Evolutionary conservation across 805 yeast genomes (phyloP).

Genomic region (Suhomyces sp.): DNA sequence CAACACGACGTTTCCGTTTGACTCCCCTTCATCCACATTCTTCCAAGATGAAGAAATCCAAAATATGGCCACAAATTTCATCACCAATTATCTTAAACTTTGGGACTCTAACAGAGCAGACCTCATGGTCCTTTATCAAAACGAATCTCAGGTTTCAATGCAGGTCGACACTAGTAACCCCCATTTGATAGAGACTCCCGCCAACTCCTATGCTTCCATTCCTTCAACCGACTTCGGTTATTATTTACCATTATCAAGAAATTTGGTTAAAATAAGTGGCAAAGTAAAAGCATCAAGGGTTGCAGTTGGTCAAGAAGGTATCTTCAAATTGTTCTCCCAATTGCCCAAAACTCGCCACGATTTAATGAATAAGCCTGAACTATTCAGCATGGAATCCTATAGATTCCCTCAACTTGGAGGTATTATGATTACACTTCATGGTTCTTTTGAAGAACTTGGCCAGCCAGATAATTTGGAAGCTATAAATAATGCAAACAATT

Average conservation of each 20-base stretch:
- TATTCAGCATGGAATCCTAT: conserved; percentile 77
- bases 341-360: conserved; percentile 81
- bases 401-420: conserved; percentile 72
- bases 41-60: conserved; percentile 78
- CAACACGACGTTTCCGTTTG: conserved; percentile 57
- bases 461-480: conserved; percentile 46
- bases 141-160: conserved; percentile 80
- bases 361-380: conserved; percentile 57
- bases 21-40: conserved; percentile 61
- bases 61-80: conserved; percentile 69
- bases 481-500: conserved; percentile 11
- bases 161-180: conserved; percentile 76
- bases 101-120: conserved; percentile 83
- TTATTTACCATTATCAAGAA: conserved; percentile 74
- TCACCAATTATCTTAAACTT: conserved; percentile 67
- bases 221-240: conserved; percentile 50
- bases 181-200: conserved; percentile 24
- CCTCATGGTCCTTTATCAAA: conserved; percentile 70
- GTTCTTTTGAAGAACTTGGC: conserved; percentile 71
- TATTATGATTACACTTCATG: conserved; percentile 77
- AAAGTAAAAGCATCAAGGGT: conserved; percentile 59
- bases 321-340: conserved; percentile 57
- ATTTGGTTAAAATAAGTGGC: conserved; percentile 60
- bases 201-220: conserved; percentile 8
- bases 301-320: conserved; percentile 66